These are phyloP conservation scores for Malus domestica DNA, from an alignment of 306 rosid species.

Conservation along the genomic window ASM211411v1 NC_041794.1:23872501-23873000, in stretches of 20 bases:
- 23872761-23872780: neutral
- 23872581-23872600: neutral
- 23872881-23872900: neutral
- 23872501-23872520: neutral
- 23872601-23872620: neutral
- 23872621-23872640: neutral
- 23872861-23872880: neutral
- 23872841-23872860: neutral
- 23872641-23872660: neutral
- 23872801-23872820: neutral
- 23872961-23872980: neutral
- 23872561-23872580: neutral
- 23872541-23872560: neutral
- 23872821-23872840: neutral
- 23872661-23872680: neutral
- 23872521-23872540: neutral
- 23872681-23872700: neutral
- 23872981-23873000: constrained; percentile 1
- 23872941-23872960: neutral
- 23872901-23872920: neutral
- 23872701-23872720: neutral
- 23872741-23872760: neutral
- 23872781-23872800: neutral
- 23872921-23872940: constrained; percentile 10
- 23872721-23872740: neutral